Evolutionary conservation across 768 basidiomycete genomes (phyloP).

Genomic region (Holtermannia corniformis): DNA sequence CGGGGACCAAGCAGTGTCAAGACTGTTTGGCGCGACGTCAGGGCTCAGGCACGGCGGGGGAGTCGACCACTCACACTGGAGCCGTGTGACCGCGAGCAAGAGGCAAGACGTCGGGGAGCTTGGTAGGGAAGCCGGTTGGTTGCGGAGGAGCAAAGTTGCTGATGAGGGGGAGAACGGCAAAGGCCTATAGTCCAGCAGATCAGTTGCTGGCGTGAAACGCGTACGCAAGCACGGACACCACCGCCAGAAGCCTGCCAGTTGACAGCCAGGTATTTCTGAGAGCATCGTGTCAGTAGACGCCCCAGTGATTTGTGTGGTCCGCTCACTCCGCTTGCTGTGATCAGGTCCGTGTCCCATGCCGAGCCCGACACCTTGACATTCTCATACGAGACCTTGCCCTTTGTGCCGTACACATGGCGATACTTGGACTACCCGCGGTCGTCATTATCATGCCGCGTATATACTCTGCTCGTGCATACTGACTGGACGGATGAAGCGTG

Average conservation of each 20-base stretch:
- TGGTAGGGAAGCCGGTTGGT: constrained; percentile 54
- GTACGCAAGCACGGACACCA: constrained; percentile 26
- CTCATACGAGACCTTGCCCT: constrained; percentile 55
- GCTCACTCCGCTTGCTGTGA: constrained; percentile 71
- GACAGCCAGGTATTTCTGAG: constrained; percentile 78
- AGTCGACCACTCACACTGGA: constrained; percentile 26
- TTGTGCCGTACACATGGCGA: constrained; percentile 87
- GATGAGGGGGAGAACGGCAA: constrained; percentile 74
- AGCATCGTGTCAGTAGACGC: constrained; percentile 6
- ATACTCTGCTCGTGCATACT: background rate
- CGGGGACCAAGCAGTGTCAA: constrained; percentile 95
- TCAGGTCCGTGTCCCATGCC: constrained; percentile 93
- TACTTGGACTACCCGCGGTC: constrained; percentile 55
- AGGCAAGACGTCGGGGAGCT: constrained; percentile 85
- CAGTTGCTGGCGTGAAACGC: constrained; percentile 73
- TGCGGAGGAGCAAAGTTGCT: constrained; percentile 52
- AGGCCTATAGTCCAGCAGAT: constrained; percentile 48
- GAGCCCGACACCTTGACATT: constrained; percentile 63
- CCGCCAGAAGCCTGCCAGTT: constrained; percentile 65
- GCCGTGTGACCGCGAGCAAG: constrained; percentile 63
- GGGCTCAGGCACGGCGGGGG: too few relatives aligned
- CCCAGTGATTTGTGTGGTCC: background rate
- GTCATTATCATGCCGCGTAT: background rate
- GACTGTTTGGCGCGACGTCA: constrained; percentile 37
- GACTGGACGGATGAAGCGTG: constrained; percentile 65